Evolutionary conservation across 306 rosid species (phyloP).

Genomic region (Cercis canadensis): DNA sequence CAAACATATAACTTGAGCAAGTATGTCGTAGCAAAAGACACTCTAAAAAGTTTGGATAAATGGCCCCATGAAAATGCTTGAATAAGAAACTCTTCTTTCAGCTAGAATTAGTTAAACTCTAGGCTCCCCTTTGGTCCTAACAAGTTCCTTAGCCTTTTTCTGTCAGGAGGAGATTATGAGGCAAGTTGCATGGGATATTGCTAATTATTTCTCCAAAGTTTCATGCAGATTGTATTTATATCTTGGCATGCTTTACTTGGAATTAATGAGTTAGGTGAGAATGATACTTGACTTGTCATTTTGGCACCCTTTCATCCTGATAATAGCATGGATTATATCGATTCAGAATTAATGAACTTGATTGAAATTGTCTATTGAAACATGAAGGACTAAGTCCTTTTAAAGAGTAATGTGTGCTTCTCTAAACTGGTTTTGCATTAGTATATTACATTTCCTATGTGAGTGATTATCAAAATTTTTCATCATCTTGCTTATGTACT

Average conservation of each 20-base stretch:
- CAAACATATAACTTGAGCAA: too few species aligned
- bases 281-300: too few species aligned
- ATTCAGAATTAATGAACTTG: too few species aligned
- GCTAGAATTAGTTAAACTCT: background rate
- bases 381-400: too few species aligned
- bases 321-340: too few species aligned
- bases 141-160: background rate
- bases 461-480: background rate
- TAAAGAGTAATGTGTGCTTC: too few species aligned
- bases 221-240: background rate
- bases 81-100: background rate
- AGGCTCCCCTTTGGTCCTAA: background rate
- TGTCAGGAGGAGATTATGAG: background rate
- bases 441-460: background rate
- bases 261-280: too few species aligned
- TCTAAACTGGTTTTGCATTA: background rate
- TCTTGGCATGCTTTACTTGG: too few species aligned
- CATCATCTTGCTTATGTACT: slow-evolving; percentile 19
- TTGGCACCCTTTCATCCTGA: too few species aligned
- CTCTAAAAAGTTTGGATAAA: background rate
- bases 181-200: background rate
- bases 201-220: background rate
- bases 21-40: too few species aligned
- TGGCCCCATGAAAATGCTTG: too few species aligned
- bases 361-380: too few species aligned